Base-by-base conservation (phyloP, 2,329 filamentous ascomycete genomes). In the Drechslerella coelobrocha region DNA sequence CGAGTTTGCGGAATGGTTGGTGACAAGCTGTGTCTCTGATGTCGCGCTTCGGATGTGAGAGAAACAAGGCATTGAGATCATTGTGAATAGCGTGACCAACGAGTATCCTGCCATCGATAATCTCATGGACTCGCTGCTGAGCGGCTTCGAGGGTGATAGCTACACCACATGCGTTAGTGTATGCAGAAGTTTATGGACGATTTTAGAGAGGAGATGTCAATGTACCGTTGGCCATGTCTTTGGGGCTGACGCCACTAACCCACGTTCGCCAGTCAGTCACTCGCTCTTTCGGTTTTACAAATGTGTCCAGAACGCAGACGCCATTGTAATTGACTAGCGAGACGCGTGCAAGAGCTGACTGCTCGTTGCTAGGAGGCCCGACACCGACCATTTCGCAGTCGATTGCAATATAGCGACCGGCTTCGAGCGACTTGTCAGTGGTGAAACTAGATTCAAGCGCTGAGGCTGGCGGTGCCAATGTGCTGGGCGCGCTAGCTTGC, bases 341-440 rank as follows among this genome's bases (percentile, higher is more conserved):
- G 61, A 93, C 91, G 50, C 94, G 86, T 0, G 94, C 94, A 47
- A 99, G 85, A 0, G 87, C 87, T 34, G 91, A 92, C 77, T 87
- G 85, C 73, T 88, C 83, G 21, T 86, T 84, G 54, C 86, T 86
- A 2, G 85, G 85, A 0, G 85, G 85, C 0, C 89, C 90, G 10
- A 95, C 86, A 51, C 93, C 94, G 24, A 99, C 94, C 94, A 99
- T 99, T 81, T 99, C 94, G 79, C 94, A 99, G 81, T 99, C 94
- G 50, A 99, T 86, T 19, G 90, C 89, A 43, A 99, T 81, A 78
- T 96, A 99, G 83, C 94, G 96, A 55, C 93, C 94, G 19, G 92
- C 81, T 57, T 91, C 85, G 34, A 89, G 80, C 4, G 83, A 85
- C 23, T 81, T 78, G 26, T 55, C 47, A 19, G 68, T 60, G 17